Conservation (phyloP, 352 stramenopile genomes). For the Phytopythium sindhum region DNA sequence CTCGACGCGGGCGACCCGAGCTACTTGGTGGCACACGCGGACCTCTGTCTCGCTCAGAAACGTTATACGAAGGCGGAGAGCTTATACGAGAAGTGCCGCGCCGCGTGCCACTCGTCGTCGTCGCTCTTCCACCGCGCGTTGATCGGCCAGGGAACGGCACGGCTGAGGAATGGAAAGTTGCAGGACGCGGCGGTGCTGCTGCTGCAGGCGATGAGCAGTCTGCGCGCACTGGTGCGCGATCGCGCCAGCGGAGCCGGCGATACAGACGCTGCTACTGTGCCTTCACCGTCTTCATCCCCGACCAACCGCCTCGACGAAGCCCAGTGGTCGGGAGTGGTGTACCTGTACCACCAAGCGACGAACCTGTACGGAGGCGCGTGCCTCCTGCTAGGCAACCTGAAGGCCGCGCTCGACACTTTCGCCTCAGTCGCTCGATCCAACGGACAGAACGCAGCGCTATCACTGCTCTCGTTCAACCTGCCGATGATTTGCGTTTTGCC, state of each 20-base stretch:
- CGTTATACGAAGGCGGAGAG: conserved; percentile 22
- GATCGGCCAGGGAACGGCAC: conserved; percentile 37
- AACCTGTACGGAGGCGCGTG: conserved; percentile 51
- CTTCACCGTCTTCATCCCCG: neutral
- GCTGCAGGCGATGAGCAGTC: conserved; percentile 35
- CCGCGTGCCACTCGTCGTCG: conserved; percentile 17
- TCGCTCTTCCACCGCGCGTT: conserved; percentile 38
- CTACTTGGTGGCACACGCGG: conserved; percentile 47
- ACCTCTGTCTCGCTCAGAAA: conserved; percentile 44
- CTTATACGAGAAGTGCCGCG: conserved; percentile 42
- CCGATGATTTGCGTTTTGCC: conserved; percentile 42
- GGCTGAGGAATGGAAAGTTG: conserved; percentile 38
- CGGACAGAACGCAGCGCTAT: neutral
- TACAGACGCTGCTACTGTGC: neutral
- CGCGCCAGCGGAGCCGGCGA: conserved; percentile 2
- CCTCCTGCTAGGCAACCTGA: conserved; percentile 48
- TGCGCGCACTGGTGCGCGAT: conserved; percentile 21
- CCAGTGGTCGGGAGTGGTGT: conserved; percentile 14
- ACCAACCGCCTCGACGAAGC: neutral
- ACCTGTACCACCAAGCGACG: conserved; percentile 34
- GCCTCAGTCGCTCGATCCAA: conserved; percentile 23
- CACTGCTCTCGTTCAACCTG: conserved; percentile 21
- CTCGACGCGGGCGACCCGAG: conserved; percentile 28
- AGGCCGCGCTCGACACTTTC: conserved; percentile 46
- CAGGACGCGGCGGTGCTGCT: conserved; percentile 35